Conservation (phyloP, 106 monocot species). For the Vanilla planifolia region DNA sequence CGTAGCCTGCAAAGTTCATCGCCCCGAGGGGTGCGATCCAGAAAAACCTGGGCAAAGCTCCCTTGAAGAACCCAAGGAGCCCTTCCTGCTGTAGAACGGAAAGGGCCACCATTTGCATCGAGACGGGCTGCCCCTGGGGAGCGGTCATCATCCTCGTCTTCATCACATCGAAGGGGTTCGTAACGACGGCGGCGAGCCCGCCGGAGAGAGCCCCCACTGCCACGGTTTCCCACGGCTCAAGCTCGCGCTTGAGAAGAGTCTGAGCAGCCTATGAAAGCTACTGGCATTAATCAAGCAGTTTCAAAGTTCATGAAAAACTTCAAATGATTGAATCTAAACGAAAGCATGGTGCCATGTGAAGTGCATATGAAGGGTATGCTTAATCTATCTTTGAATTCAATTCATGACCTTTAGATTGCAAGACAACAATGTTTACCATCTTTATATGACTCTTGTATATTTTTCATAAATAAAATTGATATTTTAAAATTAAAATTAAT, state of each 20-base stretch:
- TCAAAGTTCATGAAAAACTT: no score
- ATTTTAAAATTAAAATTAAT: no score
- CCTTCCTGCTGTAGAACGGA: constrained; percentile 86
- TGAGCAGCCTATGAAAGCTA: constrained; percentile 57
- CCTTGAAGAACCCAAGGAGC: constrained; percentile 90
- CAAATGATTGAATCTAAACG: no score
- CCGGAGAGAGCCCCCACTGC: constrained; percentile 86
- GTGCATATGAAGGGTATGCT: no score
- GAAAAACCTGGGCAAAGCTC: constrained; percentile 95
- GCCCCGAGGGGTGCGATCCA: constrained; percentile 99
- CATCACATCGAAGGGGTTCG: constrained; percentile 98
- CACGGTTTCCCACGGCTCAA: constrained; percentile 88
- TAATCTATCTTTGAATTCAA: no score
- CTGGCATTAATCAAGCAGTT: no score
- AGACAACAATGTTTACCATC: no score
- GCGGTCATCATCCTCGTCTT: constrained; percentile 99
- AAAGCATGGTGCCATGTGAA: no score
- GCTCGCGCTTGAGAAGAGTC: constrained; percentile 62
- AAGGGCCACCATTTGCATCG: constrained; percentile 85
- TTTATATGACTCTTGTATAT: no score
- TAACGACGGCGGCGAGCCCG: constrained; percentile 82
- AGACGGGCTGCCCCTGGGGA: constrained; percentile 52
- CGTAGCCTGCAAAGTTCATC: constrained; percentile 99
- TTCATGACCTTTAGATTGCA: no score
- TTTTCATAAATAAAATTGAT: no score